Conservation (phyloP, 179 eudicot genomes). For the Corrigiola litoralis region DNA sequence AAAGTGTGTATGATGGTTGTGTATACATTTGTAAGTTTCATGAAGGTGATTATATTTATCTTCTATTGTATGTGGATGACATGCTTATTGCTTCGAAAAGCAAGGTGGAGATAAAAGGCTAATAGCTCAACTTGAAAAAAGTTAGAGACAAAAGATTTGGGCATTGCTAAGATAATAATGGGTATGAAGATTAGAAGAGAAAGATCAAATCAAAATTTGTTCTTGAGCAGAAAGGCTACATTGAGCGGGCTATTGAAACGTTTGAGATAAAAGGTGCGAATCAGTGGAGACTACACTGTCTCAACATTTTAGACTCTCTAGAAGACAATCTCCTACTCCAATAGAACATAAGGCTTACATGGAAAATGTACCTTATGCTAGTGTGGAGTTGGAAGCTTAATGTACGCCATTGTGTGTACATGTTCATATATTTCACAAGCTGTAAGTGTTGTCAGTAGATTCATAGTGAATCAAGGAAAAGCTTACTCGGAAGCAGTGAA, state of each 20-base stretch:
- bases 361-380: slow-evolving; percentile 13
- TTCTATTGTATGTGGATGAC: slow-evolving; percentile 2
- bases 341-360: slow-evolving; percentile 8
- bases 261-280: slow-evolving; percentile 7
- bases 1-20: slow-evolving; percentile 1
- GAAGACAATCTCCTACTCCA: not conserved
- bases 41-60: not conserved
- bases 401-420: slow-evolving; percentile 15
- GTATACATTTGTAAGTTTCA: not conserved
- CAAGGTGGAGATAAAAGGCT: not conserved
- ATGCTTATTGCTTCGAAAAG: not conserved
- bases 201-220: not conserved
- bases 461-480: slow-evolving; percentile 11
- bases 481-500: slow-evolving; percentile 4
- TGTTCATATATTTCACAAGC: slow-evolving; percentile 8
- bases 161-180: slow-evolving; percentile 10
- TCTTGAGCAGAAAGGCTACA: not conserved
- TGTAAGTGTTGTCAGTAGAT: slow-evolving; percentile 11
- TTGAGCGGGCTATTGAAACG: slow-evolving; percentile 5
- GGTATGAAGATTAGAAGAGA: slow-evolving; percentile 18
- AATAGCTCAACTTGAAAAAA: not conserved
- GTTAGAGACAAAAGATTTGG: slow-evolving; percentile 5
- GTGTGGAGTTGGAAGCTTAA: slow-evolving; percentile 18
- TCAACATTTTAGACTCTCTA: slow-evolving; percentile 16
- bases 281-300: slow-evolving; percentile 9